Percentiles rank a stretch among this genome's conserved stretches.
Conservation (phyloP, 495 filamentous ascomycete species). For the Aspergillus egyptiacus region DNA sequence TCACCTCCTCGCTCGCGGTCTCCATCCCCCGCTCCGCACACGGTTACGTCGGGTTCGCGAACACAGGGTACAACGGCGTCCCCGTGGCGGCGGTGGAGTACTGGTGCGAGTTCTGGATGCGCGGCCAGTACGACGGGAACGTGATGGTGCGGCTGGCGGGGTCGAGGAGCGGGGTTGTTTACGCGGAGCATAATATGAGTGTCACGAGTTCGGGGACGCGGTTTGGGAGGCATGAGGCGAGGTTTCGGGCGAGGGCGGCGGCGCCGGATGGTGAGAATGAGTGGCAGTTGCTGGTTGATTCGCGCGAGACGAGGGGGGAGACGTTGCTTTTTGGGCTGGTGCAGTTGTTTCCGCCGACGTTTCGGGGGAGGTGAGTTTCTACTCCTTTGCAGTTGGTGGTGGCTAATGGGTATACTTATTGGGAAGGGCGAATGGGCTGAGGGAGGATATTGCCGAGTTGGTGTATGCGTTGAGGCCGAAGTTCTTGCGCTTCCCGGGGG, state of each 20-base stretch:
- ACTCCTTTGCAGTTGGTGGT: background rate
- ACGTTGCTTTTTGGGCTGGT: slow-evolving; percentile 60
- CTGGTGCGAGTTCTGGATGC: slow-evolving; percentile 52
- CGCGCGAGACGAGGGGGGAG: slow-evolving; percentile 33
- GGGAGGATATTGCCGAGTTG: slow-evolving; percentile 52
- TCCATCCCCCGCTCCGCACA: slow-evolving; percentile 26
- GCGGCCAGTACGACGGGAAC: slow-evolving; percentile 30
- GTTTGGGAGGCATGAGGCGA: slow-evolving; percentile 32
- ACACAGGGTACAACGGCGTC: slow-evolving; percentile 58
- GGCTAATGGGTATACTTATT: background rate
- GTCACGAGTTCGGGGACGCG: slow-evolving; percentile 21
- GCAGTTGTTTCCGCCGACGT: slow-evolving; percentile 63
- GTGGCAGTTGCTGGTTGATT: slow-evolving; percentile 55
- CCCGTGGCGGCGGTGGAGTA: slow-evolving; percentile 47
- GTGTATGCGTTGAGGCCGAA: slow-evolving; percentile 48
- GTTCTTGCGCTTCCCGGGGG: slow-evolving; percentile 60
- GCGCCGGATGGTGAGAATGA: slow-evolving; percentile 60
- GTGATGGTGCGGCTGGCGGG: slow-evolving; percentile 32
- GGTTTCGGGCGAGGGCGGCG: slow-evolving; percentile 30
- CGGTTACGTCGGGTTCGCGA: slow-evolving; percentile 49
- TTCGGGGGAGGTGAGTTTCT: slow-evolving; percentile 15
- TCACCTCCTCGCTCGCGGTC: slow-evolving; percentile 57
- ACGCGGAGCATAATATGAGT: slow-evolving; percentile 30
- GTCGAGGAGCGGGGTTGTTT: slow-evolving; percentile 27
- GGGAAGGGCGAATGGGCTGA: slow-evolving; percentile 53